Evolutionary conservation across 768 basidiomycete genomes (phyloP).

Genomic region (Gloeopeniophorella convolvens): DNA sequence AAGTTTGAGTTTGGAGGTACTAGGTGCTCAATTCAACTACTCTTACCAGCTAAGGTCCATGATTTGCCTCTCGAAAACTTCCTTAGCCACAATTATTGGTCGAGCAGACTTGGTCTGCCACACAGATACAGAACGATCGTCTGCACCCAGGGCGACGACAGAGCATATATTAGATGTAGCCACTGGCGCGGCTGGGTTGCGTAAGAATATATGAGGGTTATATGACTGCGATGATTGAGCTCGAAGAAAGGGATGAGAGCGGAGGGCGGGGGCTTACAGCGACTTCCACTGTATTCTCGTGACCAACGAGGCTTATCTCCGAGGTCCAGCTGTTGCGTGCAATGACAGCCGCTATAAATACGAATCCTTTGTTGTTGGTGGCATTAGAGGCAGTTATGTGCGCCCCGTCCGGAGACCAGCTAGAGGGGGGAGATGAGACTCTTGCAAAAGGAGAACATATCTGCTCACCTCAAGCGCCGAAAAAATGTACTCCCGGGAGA

Average conservation of each 20-base stretch:
- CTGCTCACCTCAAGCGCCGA: conserved; percentile 67
- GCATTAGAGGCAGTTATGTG: conserved; percentile 97
- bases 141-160: conserved; percentile 89
- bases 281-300: conserved; percentile 95
- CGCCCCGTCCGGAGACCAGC: conserved; percentile 99
- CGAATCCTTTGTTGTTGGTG: conserved; percentile 91
- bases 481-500: conserved; percentile 96
- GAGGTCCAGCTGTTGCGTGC: conserved; percentile 84
- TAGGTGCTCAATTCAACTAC: conserved; percentile 5
- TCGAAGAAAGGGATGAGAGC: not conserved
- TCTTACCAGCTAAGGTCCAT: conserved; percentile 92
- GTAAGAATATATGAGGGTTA: conserved; percentile 91
- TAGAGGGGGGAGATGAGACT: conserved; percentile 27
- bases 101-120: conserved; percentile 94
- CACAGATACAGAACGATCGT: conserved; percentile 88
- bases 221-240: conserved; percentile 53
- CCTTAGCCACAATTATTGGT: conserved; percentile 88
- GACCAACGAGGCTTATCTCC: conserved; percentile 91
- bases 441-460: not conserved
- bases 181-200: conserved; percentile 59
- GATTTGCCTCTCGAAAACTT: conserved; percentile 91
- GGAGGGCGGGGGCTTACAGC: conserved; percentile 50
- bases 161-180: conserved; percentile 83
- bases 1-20: conserved; percentile 6
- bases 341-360: conserved; percentile 96